Conservation (phyloP, 2,329 filamentous ascomycete species). For the Pezizomycotina sp. region DNA sequence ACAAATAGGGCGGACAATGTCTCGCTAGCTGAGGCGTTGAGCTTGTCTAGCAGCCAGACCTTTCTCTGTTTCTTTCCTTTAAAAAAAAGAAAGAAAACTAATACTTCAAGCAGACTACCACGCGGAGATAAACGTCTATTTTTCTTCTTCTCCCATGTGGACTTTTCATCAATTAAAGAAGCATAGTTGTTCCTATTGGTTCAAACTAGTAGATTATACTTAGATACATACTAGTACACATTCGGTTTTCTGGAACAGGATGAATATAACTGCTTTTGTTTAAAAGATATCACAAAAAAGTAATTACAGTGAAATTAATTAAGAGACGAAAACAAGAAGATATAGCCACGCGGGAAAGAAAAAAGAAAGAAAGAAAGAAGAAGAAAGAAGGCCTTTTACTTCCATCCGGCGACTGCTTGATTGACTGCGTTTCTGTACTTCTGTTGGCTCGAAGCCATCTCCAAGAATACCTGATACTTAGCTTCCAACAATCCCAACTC, state of each 20-base stretch:
- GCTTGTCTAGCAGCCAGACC: too few species aligned
- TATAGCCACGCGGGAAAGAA: slow-evolving; percentile 1
- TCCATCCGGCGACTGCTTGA: slow-evolving; percentile 36
- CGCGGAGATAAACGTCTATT: too few species aligned
- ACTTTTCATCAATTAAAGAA: too few species aligned
- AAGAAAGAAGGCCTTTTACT: slow-evolving; percentile 3
- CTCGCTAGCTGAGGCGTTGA: too few species aligned
- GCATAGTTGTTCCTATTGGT: too few species aligned
- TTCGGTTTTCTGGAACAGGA: background rate
- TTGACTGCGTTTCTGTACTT: slow-evolving; percentile 67
- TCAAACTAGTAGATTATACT: background rate
- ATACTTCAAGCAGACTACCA: too few species aligned
- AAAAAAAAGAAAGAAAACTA: too few species aligned
- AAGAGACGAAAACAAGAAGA: background rate
- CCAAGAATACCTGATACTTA: slow-evolving; percentile 92
- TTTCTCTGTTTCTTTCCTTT: too few species aligned
- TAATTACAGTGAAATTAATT: background rate
- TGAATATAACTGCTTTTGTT: slow-evolving; percentile 1
- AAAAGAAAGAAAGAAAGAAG: slow-evolving; percentile 1
- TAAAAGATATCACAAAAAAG: background rate
- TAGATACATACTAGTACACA: slow-evolving; percentile 1
- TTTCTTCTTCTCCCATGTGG: too few species aligned
- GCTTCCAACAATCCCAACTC: slow-evolving; percentile 67
- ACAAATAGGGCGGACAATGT: too few species aligned
- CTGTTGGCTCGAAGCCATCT: slow-evolving; percentile 77